Evolutionary conservation across 2,329 filamentous ascomycete genomes (phyloP), one percentile per base, ranked within the genome.

Genomic region (Rhynchosporium secalis): DNA sequence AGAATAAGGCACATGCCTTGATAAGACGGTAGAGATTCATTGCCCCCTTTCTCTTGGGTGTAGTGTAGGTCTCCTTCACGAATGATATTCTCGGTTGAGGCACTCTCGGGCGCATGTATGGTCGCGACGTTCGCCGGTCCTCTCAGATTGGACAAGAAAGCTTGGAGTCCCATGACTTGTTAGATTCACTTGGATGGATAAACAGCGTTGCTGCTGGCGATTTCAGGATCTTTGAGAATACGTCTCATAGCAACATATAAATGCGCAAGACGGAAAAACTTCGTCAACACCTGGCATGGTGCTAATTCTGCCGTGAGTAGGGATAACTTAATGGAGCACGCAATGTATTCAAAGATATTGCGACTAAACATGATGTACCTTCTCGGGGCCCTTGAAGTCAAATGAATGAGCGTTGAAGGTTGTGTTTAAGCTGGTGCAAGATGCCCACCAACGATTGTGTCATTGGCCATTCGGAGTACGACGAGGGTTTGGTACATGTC

Each of bases 1-100:
- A 1, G 20, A 20, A 20, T n/a, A n/a, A n/a, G 43, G 29, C 29
- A 58, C 56, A 38, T 48, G 26, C 56, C 58, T 54, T 60, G 52
- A 13, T 51, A 62, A 4, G 52, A 66, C 84, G 86, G 45, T 45
- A 26, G 36, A 2, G 58, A 60, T 76, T 75, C 1, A 78, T 76
- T 10, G 9, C 54, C 56, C 7, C 43, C 76, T 78, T 65, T 86
- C 86, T 13, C 77, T 79, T 58, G 55, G 9, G 62, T 43, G 45
- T 56, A 61, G 3, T 62, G 20, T n/a, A 62, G 49, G 26, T 56
- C 38, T 20, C 41, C 48, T 47, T 49, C 31, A 13, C 28, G 38
- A 26, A 45, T 60, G 13, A 60, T 41, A 40, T 38, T 28, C 33
- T 52, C 49, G 28, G 49, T 40, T 33, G 49, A 52, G 8, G 33